Percentiles rank a stretch among this genome's conserved stretches.
These are phyloP conservation scores for Syncephalastrum sp. DNA, from an alignment of 371 early-diverging fungal species.

Conservation along the genomic window DNA sequence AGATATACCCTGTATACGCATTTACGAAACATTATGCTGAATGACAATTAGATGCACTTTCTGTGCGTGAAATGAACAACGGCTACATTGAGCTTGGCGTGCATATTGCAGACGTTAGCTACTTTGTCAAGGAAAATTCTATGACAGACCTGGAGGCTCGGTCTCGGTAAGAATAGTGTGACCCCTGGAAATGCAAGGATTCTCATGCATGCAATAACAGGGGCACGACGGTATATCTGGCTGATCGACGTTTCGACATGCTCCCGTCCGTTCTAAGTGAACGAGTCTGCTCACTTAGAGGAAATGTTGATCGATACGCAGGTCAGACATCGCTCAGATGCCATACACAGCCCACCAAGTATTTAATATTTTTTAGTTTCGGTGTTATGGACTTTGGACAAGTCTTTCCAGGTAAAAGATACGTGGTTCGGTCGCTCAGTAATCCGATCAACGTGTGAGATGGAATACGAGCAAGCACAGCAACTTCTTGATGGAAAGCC, in stretches of 20 bases:
- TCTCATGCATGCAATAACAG: constrained; percentile 30
- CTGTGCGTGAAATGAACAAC: constrained; percentile 56
- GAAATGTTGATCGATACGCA: constrained; percentile 79
- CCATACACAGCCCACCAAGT: background rate
- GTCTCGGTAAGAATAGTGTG: constrained; percentile 41
- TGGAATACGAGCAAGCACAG: constrained; percentile 95
- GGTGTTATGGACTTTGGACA: constrained; percentile 69
- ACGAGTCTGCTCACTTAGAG: constrained; percentile 81
- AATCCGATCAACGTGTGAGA: constrained; percentile 78
- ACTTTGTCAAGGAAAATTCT: constrained; percentile 80
- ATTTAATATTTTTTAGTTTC: constrained; percentile 57
- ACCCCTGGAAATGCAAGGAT: background rate
- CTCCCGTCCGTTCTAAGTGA: constrained; percentile 93
- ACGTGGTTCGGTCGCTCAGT: constrained; percentile 82
- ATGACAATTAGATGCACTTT: constrained; percentile 79
- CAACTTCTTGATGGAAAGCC: constrained; percentile 68
- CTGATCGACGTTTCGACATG: constrained; percentile 95
- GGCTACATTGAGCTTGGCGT: constrained; percentile 80
- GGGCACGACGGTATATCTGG: constrained; percentile 94
- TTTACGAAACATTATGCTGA: constrained; percentile 58
- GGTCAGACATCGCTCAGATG: constrained; percentile 28
- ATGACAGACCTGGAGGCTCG: constrained; percentile 88
- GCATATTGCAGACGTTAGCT: constrained; percentile 98
- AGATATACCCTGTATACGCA: constrained; percentile 56
- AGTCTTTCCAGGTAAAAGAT: constrained; percentile 42